Percentiles rank a stretch among this genome's conserved stretches.
Evolutionary conservation across 352 stramenopile species (phyloP).

Genomic region (Phytophthora nicotianae): DNA sequence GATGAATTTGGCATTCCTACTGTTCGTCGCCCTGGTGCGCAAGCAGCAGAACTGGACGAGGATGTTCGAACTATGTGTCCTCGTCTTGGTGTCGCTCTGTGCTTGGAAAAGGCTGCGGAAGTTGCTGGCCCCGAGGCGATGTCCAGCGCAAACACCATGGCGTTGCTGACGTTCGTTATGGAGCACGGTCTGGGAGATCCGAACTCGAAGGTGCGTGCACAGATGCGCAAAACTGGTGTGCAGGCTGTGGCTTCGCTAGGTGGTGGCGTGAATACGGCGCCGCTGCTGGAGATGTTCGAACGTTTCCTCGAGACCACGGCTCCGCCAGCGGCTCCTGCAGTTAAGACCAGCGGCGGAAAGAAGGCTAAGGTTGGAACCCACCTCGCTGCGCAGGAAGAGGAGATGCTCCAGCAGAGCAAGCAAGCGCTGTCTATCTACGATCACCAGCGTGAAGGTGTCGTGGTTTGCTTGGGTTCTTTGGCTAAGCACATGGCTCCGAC

Average conservation of each 20-base stretch:
- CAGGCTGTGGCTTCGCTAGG: constrained; percentile 77
- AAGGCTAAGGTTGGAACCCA: constrained; percentile 42
- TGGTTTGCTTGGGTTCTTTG: constrained; percentile 90
- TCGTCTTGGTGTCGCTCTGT: constrained; percentile 75
- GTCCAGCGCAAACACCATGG: constrained; percentile 63
- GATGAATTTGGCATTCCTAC: constrained; percentile 80
- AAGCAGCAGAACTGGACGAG: constrained; percentile 50
- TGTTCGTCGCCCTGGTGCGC: constrained; percentile 60
- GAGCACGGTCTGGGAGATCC: constrained; percentile 75
- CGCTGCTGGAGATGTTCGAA: constrained; percentile 79
- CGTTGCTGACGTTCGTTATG: constrained; percentile 82
- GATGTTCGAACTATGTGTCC: constrained; percentile 62
- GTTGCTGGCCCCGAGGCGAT: constrained; percentile 42
- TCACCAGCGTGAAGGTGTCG: constrained; percentile 88
- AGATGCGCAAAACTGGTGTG: constrained; percentile 88
- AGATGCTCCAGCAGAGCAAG: constrained; percentile 39
- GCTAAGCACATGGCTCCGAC: constrained; percentile 90
- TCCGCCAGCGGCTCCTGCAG: constrained; percentile 10
- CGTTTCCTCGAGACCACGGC: constrained; percentile 71
- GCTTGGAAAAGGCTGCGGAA: constrained; percentile 72
- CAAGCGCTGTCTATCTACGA: constrained; percentile 72
- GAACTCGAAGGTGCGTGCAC: constrained; percentile 70
- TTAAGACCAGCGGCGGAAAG: constrained; percentile 21
- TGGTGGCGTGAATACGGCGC: constrained; percentile 63
- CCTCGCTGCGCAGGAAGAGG: constrained; percentile 33